A percentile compares a stretch with the other conserved stretches of the same genome.
phyloP scores from a whole-genome alignment of 2,329 filamentous ascomycete species.

The Neurospora sp. region DNA sequence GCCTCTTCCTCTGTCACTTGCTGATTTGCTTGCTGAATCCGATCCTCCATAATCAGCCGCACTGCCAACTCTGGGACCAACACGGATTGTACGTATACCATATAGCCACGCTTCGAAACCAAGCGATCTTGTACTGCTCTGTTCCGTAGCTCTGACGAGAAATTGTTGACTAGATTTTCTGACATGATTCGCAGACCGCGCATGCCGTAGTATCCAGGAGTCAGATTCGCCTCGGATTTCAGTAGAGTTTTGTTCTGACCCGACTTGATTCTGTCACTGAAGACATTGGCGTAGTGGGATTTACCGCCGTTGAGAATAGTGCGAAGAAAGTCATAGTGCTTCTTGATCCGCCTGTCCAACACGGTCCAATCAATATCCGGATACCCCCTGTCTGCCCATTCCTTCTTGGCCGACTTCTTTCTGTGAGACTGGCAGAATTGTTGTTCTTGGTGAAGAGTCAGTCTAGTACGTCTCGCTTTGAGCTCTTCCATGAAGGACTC shows the following conservation, averaged over 20 bases:
- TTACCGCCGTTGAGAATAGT: conserved; percentile 47
- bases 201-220: conserved; percentile 76
- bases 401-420: conserved; percentile 38
- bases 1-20: conserved; percentile 26
- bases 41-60: conserved; percentile 44
- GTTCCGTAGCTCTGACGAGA: conserved; percentile 50
- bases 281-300: conserved; percentile 51
- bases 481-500: conserved; percentile 42
- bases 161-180: conserved; percentile 52
- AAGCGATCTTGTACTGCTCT: conserved; percentile 54
- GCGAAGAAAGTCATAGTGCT: conserved; percentile 45
- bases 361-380: conserved; percentile 60
- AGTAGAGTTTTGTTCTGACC: conserved; percentile 52
- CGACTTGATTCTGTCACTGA: conserved; percentile 43
- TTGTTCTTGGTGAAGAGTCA: conserved; percentile 49
- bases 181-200: conserved; percentile 64
- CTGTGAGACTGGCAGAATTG: conserved; percentile 57
- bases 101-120: conserved; percentile 55
- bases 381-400: conserved; percentile 47
- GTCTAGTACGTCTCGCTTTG: conserved; percentile 30
- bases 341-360: conserved; percentile 47
- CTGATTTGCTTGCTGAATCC: no score
- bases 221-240: conserved; percentile 46
- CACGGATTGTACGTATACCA: conserved; percentile 61
- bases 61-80: conserved; percentile 63